Percentiles rank a stretch among this genome's conserved stretches.
phyloP scores from a whole-genome alignment of 352 stramenopile species.

The Phytophthora vignae region DNA sequence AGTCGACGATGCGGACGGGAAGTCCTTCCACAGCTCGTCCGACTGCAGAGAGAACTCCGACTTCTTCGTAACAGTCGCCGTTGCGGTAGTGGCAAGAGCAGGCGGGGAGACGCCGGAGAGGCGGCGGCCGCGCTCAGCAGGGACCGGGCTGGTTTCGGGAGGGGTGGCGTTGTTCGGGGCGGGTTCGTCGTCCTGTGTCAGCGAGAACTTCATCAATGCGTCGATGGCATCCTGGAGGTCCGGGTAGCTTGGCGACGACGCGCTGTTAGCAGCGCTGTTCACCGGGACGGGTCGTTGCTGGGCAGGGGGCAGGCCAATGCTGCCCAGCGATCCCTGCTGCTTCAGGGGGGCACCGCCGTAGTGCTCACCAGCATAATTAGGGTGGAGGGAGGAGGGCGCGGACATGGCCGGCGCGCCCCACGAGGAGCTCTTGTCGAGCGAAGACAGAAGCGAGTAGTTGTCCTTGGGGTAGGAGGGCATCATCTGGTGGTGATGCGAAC shows the following conservation, averaged over 20 bases:
- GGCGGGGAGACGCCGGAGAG: constrained; percentile 32
- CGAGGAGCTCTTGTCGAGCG: constrained; percentile 64
- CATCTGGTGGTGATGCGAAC: constrained; percentile 38
- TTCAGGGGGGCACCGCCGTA: constrained; percentile 41
- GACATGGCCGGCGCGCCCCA: constrained; percentile 42
- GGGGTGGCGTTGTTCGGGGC: constrained; percentile 44
- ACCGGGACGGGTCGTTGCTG: constrained; percentile 33
- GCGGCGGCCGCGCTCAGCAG: constrained; percentile 12
- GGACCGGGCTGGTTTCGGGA: constrained; percentile 22
- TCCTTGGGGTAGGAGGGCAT: constrained; percentile 67
- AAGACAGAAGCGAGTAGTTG: constrained; percentile 71
- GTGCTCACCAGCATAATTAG: constrained; percentile 68
- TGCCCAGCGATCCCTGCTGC: constrained; percentile 46
- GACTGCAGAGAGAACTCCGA: constrained; percentile 69
- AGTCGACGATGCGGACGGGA: constrained; percentile 47
- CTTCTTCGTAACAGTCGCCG: constrained; percentile 36
- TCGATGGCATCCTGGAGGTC: constrained; percentile 89
- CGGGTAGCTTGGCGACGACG: constrained; percentile 61
- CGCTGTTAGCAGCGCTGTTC: constrained; percentile 37
- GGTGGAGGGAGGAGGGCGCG: constrained; percentile 34
- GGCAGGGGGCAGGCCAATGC: constrained; percentile 39
- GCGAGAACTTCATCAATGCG: constrained; percentile 88
- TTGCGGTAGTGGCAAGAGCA: constrained; percentile 22
- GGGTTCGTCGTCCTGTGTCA: constrained; percentile 59
- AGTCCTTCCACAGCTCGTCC: constrained; percentile 85